Percentiles rank a stretch among this genome's conserved stretches.
Evolutionary conservation across 257 asterid species (phyloP).

Genomic region (Solanum pinnatisectum): DNA sequence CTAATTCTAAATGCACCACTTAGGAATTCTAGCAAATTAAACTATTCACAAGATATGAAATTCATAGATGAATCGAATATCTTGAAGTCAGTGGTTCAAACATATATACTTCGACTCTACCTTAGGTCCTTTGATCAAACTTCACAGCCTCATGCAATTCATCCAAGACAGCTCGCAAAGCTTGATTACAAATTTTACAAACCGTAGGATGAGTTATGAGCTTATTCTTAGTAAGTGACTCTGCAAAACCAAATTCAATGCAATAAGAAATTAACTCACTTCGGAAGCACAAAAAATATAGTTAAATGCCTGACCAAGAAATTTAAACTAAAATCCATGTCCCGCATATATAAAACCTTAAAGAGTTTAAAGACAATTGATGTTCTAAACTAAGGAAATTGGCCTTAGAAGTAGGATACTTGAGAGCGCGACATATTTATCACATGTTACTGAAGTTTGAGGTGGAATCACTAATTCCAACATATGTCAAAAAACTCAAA

Average conservation of each 20-base stretch:
- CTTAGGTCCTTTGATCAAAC: too few relatives aligned
- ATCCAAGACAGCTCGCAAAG: slow-evolving; percentile 82
- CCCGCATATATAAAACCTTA: background rate
- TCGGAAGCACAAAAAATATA: background rate
- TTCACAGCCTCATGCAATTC: slow-evolving; percentile 62
- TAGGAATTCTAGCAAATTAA: background rate
- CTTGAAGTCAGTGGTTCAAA: slow-evolving; percentile 38
- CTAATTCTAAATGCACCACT: background rate
- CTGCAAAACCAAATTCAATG: slow-evolving; percentile 26
- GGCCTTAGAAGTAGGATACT: background rate
- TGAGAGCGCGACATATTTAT: background rate
- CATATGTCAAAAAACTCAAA: too few relatives aligned
- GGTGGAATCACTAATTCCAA: background rate
- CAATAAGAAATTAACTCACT: background rate
- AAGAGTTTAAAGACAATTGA: background rate
- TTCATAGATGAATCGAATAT: background rate
- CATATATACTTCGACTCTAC: too few relatives aligned
- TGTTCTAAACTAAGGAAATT: background rate
- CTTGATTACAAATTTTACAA: slow-evolving; percentile 37
- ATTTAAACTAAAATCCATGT: background rate
- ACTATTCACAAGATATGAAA: too few relatives aligned
- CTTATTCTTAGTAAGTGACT: slow-evolving; percentile 75
- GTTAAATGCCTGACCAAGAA: background rate
- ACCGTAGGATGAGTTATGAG: slow-evolving; percentile 76
- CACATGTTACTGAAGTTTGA: background rate